Conservation (phyloP, 2,329 filamentous ascomycete genomes). For the Pseudogymnoascus sp. region DNA sequence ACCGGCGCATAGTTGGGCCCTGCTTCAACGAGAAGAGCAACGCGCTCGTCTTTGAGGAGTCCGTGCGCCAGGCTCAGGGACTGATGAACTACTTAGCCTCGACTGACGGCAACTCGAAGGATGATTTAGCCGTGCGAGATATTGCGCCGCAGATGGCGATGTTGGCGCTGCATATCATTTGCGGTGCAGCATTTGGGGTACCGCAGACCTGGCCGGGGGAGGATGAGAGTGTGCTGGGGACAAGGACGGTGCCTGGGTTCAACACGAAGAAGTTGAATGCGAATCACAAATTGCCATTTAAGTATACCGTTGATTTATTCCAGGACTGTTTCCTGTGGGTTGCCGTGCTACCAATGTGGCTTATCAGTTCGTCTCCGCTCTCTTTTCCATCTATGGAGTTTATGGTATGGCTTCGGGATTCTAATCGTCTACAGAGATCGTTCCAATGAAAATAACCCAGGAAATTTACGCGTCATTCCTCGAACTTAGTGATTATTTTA, state of each 20-base stretch:
- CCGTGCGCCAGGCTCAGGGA: constrained; percentile 38
- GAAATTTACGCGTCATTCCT: constrained; percentile 4
- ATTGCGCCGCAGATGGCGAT: constrained; percentile 40
- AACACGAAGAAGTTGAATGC: constrained; percentile 16
- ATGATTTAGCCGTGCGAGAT: constrained; percentile 31
- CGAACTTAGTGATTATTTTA: background rate
- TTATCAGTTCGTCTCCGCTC: constrained; percentile 28
- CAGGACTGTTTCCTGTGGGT: constrained; percentile 42
- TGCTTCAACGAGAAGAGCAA: constrained; percentile 41
- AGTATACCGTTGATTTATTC: constrained; percentile 39
- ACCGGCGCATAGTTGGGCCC: constrained; percentile 27
- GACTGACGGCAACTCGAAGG: constrained; percentile 13
- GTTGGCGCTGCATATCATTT: constrained; percentile 46
- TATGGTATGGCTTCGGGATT: background rate
- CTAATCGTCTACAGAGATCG: background rate
- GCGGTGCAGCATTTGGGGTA: constrained; percentile 42
- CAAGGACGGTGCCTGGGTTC: constrained; percentile 10
- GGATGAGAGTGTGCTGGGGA: constrained; percentile 23
- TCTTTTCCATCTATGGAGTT: background rate
- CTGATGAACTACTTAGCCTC: constrained; percentile 35
- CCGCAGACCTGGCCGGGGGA: constrained; percentile 35
- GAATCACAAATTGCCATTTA: constrained; percentile 40
- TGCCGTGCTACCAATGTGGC: constrained; percentile 37
- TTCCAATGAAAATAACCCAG: background rate
- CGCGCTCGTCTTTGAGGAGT: constrained; percentile 35